Percentiles rank a stretch among this genome's conserved stretches.
Evolutionary conservation across 768 basidiomycete species (phyloP).

Genomic region (Gymnopilus dilepis): DNA sequence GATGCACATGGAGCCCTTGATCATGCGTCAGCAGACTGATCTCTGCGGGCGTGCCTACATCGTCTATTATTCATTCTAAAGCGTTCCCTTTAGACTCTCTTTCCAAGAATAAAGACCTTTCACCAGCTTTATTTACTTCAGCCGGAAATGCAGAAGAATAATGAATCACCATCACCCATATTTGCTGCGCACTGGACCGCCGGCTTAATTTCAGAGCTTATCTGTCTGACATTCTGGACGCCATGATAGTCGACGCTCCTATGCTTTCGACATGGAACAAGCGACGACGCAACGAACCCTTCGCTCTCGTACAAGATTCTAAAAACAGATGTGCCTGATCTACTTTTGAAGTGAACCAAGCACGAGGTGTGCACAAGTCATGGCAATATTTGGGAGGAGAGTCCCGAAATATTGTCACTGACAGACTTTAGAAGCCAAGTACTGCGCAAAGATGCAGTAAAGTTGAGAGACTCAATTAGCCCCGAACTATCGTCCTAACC

Average conservation of each 20-base stretch:
- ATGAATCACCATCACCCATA: not conserved
- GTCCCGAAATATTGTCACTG: constrained; percentile 21
- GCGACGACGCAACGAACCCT: constrained; percentile 4
- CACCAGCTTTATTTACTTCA: not conserved
- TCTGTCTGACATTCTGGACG: not conserved
- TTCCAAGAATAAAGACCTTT: constrained; percentile 1
- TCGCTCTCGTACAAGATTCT: constrained; percentile 6
- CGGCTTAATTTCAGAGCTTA: constrained; percentile 2
- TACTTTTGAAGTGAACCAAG: constrained; percentile 12
- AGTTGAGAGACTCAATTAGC: constrained; percentile 21
- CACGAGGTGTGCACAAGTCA: constrained; percentile 13
- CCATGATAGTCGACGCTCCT: not conserved
- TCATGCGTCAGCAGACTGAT: constrained; percentile 21
- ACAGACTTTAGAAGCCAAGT: constrained; percentile 2
- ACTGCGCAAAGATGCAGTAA: constrained; percentile 27
- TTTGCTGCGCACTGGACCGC: not conserved
- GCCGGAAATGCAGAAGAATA: not conserved
- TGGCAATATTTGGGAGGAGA: constrained; percentile 15
- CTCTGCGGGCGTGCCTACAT: constrained; percentile 20
- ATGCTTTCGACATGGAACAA: constrained; percentile 1
- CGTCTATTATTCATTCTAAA: constrained; percentile 11
- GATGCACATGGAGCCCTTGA: constrained; percentile 27
- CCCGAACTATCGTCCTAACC: constrained; percentile 17
- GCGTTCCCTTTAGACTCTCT: not conserved
- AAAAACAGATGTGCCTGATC: constrained; percentile 20